Evolutionary conservation across 371 early-diverging fungal species (phyloP).

Genomic region (Syncephalastrum contaminatum): DNA sequence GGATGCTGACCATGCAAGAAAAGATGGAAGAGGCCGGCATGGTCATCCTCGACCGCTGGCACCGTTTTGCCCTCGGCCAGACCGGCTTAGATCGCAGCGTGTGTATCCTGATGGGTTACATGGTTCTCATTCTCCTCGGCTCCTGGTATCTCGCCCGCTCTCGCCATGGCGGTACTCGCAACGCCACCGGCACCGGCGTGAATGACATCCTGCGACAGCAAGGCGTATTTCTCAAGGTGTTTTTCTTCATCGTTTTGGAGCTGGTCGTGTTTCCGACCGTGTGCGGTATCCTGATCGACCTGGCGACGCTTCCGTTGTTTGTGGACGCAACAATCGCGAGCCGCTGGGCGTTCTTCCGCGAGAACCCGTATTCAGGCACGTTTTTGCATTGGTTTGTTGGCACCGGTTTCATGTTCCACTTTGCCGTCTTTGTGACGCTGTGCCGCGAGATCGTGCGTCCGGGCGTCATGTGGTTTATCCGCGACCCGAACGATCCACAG

Average conservation of each 20-base stretch:
- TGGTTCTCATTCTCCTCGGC: conserved; percentile 42
- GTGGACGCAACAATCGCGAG: conserved; percentile 56
- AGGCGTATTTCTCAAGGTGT: conserved; percentile 64
- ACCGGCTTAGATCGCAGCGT: conserved; percentile 44
- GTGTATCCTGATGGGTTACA: conserved; percentile 49
- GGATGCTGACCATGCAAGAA: conserved; percentile 14
- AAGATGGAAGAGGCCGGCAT: conserved; percentile 18
- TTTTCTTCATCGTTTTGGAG: conserved; percentile 84
- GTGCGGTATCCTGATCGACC: conserved; percentile 84
- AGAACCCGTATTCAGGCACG: conserved; percentile 67
- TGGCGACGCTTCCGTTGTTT: conserved; percentile 80
- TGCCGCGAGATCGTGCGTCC: conserved; percentile 84
- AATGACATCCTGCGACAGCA: conserved; percentile 59
- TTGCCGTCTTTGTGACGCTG: conserved; percentile 80
- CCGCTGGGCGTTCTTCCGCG: conserved; percentile 58
- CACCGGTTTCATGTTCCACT: conserved; percentile 89
- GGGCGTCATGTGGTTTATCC: conserved; percentile 95
- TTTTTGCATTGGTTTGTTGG: conserved; percentile 92
- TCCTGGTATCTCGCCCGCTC: conserved; percentile 52
- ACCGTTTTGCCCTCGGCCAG: conserved; percentile 48
- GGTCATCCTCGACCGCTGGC: conserved; percentile 36
- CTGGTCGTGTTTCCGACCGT: conserved; percentile 83
- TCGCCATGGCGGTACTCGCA: conserved; percentile 16
- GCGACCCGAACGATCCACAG: conserved; percentile 93
- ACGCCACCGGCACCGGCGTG: conserved; percentile 16